These are phyloP conservation scores for Acacia confusa DNA, from an alignment of 306 rosid genomes.

Conservation along the genomic window DNA sequence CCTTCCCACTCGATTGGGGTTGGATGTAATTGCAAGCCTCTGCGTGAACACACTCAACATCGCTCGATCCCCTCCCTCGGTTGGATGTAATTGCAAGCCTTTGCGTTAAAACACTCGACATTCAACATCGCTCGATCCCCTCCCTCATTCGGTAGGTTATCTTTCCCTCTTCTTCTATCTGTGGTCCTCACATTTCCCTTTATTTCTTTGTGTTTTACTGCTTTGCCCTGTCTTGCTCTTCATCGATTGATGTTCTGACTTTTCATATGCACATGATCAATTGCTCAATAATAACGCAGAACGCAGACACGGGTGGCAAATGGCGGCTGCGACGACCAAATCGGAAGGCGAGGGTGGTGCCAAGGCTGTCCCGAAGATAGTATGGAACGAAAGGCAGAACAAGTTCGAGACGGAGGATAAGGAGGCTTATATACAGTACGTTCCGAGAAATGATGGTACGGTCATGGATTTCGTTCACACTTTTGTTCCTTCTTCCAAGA, in stretches of 20 bases:
- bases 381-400: conserved; percentile 54
- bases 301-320: conserved; percentile 6
- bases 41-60: too few species aligned
- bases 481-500: conserved; percentile 76
- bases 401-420: conserved; percentile 88
- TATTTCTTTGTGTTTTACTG: not conserved
- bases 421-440: conserved; percentile 67
- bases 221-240: not conserved
- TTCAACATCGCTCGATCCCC: not conserved
- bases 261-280: not conserved
- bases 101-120: not conserved
- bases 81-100: too few species aligned
- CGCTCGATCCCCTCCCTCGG: too few species aligned
- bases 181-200: not conserved
- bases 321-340: conserved; percentile 37
- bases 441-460: conserved; percentile 44
- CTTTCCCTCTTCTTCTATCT: not conserved
- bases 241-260: not conserved
- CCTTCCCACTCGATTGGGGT: too few species aligned
- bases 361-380: conserved; percentile 48
- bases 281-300: not conserved
- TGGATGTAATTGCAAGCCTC: too few species aligned
- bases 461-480: conserved; percentile 84
- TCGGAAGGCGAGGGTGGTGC: conserved; percentile 22
- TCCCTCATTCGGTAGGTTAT: not conserved